phyloP scores from a whole-genome alignment of 139 green algal genomes.

The Chlorella vulgaris region DNA sequence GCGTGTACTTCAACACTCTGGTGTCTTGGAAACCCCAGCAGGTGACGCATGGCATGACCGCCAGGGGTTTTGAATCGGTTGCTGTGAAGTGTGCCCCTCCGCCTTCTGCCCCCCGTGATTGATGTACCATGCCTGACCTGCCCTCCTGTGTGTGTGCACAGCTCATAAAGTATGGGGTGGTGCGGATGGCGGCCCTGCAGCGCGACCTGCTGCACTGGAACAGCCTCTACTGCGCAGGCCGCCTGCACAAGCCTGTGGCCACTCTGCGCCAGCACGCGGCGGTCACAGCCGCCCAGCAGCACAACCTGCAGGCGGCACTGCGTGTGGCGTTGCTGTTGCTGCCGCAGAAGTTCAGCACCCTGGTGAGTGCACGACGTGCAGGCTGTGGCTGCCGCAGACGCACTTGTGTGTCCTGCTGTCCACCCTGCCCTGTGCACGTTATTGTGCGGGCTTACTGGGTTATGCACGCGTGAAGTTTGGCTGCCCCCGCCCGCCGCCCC shows the following conservation, averaged over 20 bases:
- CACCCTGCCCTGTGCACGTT: no score
- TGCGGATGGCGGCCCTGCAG: conserved; percentile 51
- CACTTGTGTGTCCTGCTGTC: no score
- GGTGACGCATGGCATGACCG: neutral
- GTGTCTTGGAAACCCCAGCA: conserved; percentile 38
- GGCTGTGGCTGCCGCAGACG: no score
- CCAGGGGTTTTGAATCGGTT: no score
- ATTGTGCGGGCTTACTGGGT: no score
- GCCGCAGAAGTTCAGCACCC: conserved; percentile 56
- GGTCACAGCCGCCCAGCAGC: conserved; percentile 12
- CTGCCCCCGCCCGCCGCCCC: neutral
- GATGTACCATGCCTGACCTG: no score
- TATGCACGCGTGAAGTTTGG: no score
- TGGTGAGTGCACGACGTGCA: conserved; percentile 43
- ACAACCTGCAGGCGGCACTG: conserved; percentile 73
- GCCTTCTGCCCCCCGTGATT: no score
- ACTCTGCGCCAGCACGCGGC: conserved; percentile 38
- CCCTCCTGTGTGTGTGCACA: neutral
- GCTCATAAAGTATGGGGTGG: conserved; percentile 90
- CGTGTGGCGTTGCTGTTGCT: conserved; percentile 75
- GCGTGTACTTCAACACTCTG: conserved; percentile 54
- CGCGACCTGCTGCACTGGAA: conserved; percentile 77
- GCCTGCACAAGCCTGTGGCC: conserved; percentile 87
- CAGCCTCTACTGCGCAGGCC: conserved; percentile 76
- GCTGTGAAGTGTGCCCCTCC: no score